phyloP scores from a whole-genome alignment of 345 rosid species.

The Diplotaxis tenuifolia region DNA sequence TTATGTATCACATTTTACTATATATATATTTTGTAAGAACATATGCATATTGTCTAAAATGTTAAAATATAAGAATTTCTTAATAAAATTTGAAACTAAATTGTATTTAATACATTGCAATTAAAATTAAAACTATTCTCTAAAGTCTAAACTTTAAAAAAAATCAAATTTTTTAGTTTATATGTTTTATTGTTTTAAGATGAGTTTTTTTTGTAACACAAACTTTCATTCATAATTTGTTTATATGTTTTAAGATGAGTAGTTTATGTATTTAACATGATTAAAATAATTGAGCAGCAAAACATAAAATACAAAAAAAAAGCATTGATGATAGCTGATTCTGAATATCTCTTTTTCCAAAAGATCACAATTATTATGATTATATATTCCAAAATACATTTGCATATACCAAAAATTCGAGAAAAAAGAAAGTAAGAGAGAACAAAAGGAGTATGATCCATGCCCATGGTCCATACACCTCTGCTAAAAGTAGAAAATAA shows the following conservation, averaged over 20 bases:
- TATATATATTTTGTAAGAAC: not conserved
- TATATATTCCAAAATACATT: not conserved
- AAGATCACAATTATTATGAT: not conserved
- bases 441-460: conserved; percentile 3
- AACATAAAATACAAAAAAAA: not conserved
- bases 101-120: not conserved
- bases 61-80: not conserved
- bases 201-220: not conserved
- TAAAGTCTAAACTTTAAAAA: not conserved
- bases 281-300: not conserved
- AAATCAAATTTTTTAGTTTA: not conserved
- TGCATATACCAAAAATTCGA: not conserved
- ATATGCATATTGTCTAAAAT: not conserved
- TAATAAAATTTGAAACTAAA: not conserved
- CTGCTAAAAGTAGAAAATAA: conserved; percentile 22
- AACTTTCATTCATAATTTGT: too few species aligned
- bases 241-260: not conserved
- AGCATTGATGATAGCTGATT: not conserved
- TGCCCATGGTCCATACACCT: conserved; percentile 11
- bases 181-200: not conserved
- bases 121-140: not conserved
- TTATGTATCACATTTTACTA: not conserved
- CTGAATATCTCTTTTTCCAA: not conserved
- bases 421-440: conserved; percentile 6
- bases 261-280: not conserved